Evolutionary conservation across 2,329 filamentous ascomycete genomes (phyloP).

Genomic region (Tolypocladium amazonense): DNA sequence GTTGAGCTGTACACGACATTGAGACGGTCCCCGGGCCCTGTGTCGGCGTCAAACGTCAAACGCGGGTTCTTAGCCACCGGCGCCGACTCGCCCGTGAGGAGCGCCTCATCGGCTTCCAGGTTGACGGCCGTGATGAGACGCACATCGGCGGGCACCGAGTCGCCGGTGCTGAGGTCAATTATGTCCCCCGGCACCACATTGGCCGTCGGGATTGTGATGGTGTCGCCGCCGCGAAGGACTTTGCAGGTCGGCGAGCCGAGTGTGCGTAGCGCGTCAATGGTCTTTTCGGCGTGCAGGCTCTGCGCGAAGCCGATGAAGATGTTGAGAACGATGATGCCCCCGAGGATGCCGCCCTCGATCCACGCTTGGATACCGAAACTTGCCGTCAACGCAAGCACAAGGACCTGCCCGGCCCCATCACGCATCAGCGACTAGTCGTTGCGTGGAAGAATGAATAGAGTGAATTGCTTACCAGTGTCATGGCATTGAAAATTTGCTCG

Average conservation of each 20-base stretch:
- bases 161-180: slow-evolving; percentile 41
- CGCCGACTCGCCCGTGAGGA: slow-evolving; percentile 53
- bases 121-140: slow-evolving; percentile 50
- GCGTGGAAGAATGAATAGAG: neutral
- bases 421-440: neutral
- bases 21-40: slow-evolving; percentile 42
- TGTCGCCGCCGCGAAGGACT: slow-evolving; percentile 29
- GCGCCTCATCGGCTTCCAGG: slow-evolving; percentile 56
- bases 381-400: slow-evolving; percentile 47
- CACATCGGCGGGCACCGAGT: slow-evolving; percentile 50
- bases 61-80: slow-evolving; percentile 45
- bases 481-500: slow-evolving; percentile 56
- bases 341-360: slow-evolving; percentile 50
- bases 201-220: slow-evolving; percentile 24
- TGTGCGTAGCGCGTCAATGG: slow-evolving; percentile 35
- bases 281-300: slow-evolving; percentile 37
- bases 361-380: slow-evolving; percentile 47
- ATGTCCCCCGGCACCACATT: slow-evolving; percentile 48
- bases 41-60: slow-evolving; percentile 29
- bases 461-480: slow-evolving; percentile 45
- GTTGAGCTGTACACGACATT: slow-evolving; percentile 55
- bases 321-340: slow-evolving; percentile 46
- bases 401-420: slow-evolving; percentile 19
- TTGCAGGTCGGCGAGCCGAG: slow-evolving; percentile 32
- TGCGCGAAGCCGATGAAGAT: slow-evolving; percentile 40